Evolutionary conservation across 1,139 yeast species (phyloP).

Genomic region (Pichia inconspicua): DNA sequence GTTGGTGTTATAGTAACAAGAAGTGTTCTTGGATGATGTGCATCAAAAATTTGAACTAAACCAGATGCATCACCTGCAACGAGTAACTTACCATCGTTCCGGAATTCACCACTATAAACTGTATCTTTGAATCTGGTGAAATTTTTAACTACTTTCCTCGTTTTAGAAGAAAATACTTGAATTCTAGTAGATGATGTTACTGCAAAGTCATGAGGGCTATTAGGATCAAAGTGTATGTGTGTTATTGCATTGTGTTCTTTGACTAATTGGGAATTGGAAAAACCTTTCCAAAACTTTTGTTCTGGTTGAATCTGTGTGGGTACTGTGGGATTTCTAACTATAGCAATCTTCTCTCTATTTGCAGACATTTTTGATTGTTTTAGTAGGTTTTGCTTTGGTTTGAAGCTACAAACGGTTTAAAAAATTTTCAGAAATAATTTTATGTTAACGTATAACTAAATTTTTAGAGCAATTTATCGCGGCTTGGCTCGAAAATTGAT

Average conservation of each 20-base stretch:
- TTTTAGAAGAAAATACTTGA: conserved; percentile 85
- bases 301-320: conserved; percentile 90
- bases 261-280: conserved; percentile 73
- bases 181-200: conserved; percentile 88
- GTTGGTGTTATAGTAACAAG: conserved; percentile 77
- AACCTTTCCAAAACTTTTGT: conserved; percentile 89
- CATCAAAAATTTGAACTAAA: conserved; percentile 73
- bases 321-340: conserved; percentile 63
- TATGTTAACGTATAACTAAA: too few species aligned
- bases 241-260: conserved; percentile 91
- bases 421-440: neutral
- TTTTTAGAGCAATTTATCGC: too few species aligned
- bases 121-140: conserved; percentile 88
- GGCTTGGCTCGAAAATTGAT: too few species aligned
- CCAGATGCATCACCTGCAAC: conserved; percentile 92
- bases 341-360: conserved; percentile 57
- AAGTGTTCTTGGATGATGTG: conserved; percentile 63
- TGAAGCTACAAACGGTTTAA: neutral
- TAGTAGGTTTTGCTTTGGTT: neutral
- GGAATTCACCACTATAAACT: conserved; percentile 76
- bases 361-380: conserved; percentile 57
- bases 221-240: conserved; percentile 82
- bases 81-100: conserved; percentile 73
- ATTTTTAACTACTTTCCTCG: conserved; percentile 83
- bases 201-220: conserved; percentile 85